Base-by-base conservation (phyloP, 257 asterid species). In the Dorcoceras hygrometricum region DNA sequence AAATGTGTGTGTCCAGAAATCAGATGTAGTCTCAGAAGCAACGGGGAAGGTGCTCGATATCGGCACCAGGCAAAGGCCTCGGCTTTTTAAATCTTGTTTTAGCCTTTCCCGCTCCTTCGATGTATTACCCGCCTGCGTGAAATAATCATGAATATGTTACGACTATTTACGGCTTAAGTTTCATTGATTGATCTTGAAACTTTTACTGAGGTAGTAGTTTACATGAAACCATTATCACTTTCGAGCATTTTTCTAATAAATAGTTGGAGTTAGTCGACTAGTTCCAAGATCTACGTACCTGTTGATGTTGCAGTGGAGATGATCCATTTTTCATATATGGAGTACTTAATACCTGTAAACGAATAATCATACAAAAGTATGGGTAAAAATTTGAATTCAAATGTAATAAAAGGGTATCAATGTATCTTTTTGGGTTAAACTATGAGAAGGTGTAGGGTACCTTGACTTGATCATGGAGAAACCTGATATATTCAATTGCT, bases 11-110 rank as follows among this genome's bases (percentile, higher is more conserved):
- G 88, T 83, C 97, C 97, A 89, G 68, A 87, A 93, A 83, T 93
- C 96, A 6, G 95, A 36, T 2, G 84, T 71, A 22, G 78, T 79
- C 80, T 87, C 96, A 3, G 93, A 54, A 1, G 92, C 86, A 31
- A 88, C 89, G 0, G 95, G 93, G 73, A 84, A 88, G n/a, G 95
- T 89, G 81, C 94, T 87, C 3, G 96, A 79, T 57, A 88, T 78
- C 11, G 97, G 98, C 57, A 90, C 96, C 5, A 93, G 86, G 77
- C 97, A 89, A 31, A 93, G 86, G 4, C 98, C 98, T 23, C 86
- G 86, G 72, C 88, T 83, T 73, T 69, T 83, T 65, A 89, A 71
- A 76, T 84, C 96, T 66, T 65, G 72, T 19, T 62, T 79, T 28
- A 36, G n/a, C 69, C 71, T 84, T 71, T 88, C 79, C 70, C 67